Percentiles rank a stretch among this genome's conserved stretches.
Evolutionary conservation across 106 monocot genomes (phyloP).

Genomic region (Agapanthus africanus): DNA sequence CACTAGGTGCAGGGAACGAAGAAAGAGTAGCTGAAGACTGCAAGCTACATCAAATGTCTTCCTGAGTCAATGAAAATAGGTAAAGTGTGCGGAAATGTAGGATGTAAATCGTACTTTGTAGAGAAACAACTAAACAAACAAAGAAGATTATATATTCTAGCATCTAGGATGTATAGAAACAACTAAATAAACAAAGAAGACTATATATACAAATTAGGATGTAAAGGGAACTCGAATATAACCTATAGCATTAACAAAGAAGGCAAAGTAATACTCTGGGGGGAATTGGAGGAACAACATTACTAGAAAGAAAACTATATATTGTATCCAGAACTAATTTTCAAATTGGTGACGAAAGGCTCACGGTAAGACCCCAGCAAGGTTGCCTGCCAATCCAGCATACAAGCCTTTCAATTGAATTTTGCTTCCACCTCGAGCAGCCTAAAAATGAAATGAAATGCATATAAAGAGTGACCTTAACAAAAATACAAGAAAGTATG

Average conservation of each 20-base stretch:
- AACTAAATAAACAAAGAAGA: not conserved
- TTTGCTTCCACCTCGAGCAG: slow-evolving; percentile 82
- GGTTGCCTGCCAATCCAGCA: slow-evolving; percentile 91
- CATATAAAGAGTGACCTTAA: not conserved
- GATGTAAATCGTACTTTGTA: not conserved
- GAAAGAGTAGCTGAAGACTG: not conserved
- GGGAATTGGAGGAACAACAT: not conserved
- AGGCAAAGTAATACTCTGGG: not conserved
- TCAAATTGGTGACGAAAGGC: slow-evolving; percentile 15
- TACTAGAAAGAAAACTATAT: not conserved
- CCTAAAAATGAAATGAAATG: slow-evolving; percentile 28
- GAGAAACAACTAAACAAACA: too few relatives aligned
- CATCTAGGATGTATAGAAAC: too few relatives aligned
- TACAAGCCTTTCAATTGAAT: slow-evolving; percentile 83
- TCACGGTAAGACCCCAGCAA: slow-evolving; percentile 95
- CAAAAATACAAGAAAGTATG: not conserved
- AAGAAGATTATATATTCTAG: too few relatives aligned
- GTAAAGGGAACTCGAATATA: not conserved
- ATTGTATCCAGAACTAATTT: not conserved
- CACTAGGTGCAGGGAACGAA: not conserved
- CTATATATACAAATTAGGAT: not conserved
- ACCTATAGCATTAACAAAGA: not conserved
- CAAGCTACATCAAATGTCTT: not conserved
- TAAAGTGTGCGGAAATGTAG: not conserved
- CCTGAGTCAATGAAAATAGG: not conserved